A percentile compares a stretch with the other conserved stretches of the same genome.
phyloP scores from a whole-genome alignment of 495 filamentous ascomycete species.

The Aspergillus indologenus region DNA sequence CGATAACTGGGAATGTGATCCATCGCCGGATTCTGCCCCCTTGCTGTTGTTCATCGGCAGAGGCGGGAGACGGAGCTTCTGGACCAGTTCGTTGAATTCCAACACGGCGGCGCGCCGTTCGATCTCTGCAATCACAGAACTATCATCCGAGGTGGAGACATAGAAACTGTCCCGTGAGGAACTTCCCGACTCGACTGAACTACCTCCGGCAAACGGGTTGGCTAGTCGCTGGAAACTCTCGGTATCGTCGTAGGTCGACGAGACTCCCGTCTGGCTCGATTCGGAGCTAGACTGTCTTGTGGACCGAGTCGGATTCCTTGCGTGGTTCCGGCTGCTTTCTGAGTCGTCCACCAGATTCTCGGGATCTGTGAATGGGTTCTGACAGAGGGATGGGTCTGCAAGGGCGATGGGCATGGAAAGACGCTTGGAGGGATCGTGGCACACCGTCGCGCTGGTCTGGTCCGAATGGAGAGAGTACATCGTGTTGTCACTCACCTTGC shows the following conservation, averaged over 20 bases:
- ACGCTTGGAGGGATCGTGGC: conserved; percentile 27
- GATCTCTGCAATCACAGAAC: conserved; percentile 16
- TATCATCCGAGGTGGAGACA: conserved; percentile 8
- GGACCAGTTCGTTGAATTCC: conserved; percentile 30
- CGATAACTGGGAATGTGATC: background rate
- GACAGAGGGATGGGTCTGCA: conserved; percentile 3
- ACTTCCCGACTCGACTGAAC: conserved; percentile 3
- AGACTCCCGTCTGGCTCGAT: conserved; percentile 1
- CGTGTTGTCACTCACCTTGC: conserved; percentile 31
- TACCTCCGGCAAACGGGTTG: conserved; percentile 10
- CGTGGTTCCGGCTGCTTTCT: conserved; percentile 9
- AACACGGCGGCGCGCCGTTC: conserved; percentile 23
- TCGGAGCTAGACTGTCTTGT: conserved; percentile 16
- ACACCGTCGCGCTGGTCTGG: conserved; percentile 30
- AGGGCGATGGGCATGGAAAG: conserved; percentile 21
- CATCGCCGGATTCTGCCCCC: background rate
- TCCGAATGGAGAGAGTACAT: conserved; percentile 30
- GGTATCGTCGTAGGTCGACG: background rate
- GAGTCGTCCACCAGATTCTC: background rate
- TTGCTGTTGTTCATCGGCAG: conserved; percentile 7
- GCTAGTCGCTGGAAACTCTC: background rate
- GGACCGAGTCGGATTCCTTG: conserved; percentile 8
- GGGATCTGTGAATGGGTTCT: conserved; percentile 19
- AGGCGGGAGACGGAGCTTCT: conserved; percentile 21
- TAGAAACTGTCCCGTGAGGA: conserved; percentile 13